Evolutionary conservation across 352 stramenopile species (phyloP).

Genomic region (Globisporangium nagaii): DNA sequence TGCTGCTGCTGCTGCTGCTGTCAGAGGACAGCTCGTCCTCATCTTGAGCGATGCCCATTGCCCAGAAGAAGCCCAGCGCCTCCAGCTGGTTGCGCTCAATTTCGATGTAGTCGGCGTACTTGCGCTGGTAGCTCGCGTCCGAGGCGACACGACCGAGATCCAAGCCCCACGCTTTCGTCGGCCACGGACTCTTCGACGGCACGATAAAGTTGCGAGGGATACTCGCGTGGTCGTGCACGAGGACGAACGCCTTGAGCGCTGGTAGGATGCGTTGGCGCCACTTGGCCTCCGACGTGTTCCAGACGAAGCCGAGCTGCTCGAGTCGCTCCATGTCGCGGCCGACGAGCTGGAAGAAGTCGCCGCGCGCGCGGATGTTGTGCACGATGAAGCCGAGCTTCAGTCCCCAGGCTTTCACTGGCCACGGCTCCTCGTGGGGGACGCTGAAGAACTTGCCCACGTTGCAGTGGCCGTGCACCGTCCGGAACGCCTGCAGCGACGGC

Average conservation of each 20-base stretch:
- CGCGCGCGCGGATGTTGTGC: slow-evolving; percentile 42
- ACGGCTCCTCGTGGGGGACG: slow-evolving; percentile 28
- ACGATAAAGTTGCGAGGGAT: slow-evolving; percentile 50
- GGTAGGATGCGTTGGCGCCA: slow-evolving; percentile 45
- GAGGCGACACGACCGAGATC: slow-evolving; percentile 29
- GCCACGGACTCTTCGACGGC: slow-evolving; percentile 31
- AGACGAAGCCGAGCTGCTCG: slow-evolving; percentile 52
- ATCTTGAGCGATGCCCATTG: background rate
- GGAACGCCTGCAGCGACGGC: slow-evolving; percentile 39
- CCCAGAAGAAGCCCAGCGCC: slow-evolving; percentile 46
- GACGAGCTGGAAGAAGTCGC: slow-evolving; percentile 45
- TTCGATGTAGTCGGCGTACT: slow-evolving; percentile 42
- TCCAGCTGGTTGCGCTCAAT: slow-evolving; percentile 45
- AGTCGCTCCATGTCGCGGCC: slow-evolving; percentile 36
- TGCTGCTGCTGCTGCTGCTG: background rate
- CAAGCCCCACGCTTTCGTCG: slow-evolving; percentile 23
- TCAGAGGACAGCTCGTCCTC: slow-evolving; percentile 8
- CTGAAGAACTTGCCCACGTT: slow-evolving; percentile 30
- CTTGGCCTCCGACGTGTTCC: slow-evolving; percentile 33
- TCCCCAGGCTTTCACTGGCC: slow-evolving; percentile 28
- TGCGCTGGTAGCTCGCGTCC: slow-evolving; percentile 14
- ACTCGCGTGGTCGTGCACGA: slow-evolving; percentile 21
- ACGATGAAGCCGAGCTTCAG: slow-evolving; percentile 48
- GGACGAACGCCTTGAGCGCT: slow-evolving; percentile 37
- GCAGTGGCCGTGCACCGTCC: slow-evolving; percentile 34